phyloP scores from a whole-genome alignment of 2,329 filamentous ascomycete genomes.

The Fusarium nematophilum region DNA sequence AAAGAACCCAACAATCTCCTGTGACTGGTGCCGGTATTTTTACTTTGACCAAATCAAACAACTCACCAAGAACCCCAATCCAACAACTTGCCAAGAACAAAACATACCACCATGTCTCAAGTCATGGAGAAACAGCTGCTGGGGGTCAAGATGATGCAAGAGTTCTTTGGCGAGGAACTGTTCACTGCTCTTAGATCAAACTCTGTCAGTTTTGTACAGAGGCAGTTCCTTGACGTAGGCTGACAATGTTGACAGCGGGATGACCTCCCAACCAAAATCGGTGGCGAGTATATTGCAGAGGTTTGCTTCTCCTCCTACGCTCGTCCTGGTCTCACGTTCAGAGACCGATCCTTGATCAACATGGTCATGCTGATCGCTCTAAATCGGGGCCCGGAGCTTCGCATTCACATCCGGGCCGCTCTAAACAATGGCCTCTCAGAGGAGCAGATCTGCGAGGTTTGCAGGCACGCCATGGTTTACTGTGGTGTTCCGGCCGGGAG shows the following conservation, averaged over 20 bases:
- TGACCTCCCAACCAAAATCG: conserved; percentile 3
- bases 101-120: too few relatives aligned
- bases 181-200: not conserved
- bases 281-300: conserved; percentile 8
- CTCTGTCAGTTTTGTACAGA: not conserved
- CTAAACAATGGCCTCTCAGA: conserved; percentile 13
- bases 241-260: conserved; percentile 1
- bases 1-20: too few relatives aligned
- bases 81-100: too few relatives aligned
- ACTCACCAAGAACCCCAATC: too few relatives aligned
- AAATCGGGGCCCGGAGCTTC: conserved; percentile 10
- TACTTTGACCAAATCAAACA: too few relatives aligned
- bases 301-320: conserved; percentile 15
- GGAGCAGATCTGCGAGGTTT: conserved; percentile 12
- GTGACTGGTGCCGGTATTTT: too few relatives aligned
- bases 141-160: not conserved
- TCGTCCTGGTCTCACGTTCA: conserved; percentile 1
- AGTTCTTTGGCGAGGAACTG: conserved; percentile 4
- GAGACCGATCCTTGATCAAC: conserved; percentile 12
- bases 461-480: conserved; percentile 13
- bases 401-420: conserved; percentile 9
- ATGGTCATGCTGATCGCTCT: conserved; percentile 14
- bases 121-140: conserved; percentile 4
- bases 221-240: not conserved
- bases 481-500: conserved; percentile 16